Evolutionary conservation across 257 asterid species (phyloP).

Genomic region (Osmanthus fragrans): DNA sequence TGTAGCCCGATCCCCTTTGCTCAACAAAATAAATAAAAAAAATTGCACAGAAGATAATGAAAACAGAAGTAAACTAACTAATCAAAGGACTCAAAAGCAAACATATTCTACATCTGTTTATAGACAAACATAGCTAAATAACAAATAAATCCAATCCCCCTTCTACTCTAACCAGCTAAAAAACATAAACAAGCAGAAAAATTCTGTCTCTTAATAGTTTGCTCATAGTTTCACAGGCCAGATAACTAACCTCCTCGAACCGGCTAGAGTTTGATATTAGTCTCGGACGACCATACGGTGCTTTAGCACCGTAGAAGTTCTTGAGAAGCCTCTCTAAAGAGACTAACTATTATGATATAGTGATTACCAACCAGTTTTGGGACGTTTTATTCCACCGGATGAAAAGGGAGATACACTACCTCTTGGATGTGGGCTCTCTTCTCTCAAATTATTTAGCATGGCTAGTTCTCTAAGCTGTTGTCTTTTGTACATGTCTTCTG

Average conservation of each 20-base stretch:
- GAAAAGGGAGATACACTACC: slow-evolving; percentile 72
- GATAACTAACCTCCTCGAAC: neutral
- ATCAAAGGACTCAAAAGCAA: neutral
- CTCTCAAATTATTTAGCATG: slow-evolving; percentile 69
- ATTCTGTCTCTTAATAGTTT: slow-evolving; percentile 12
- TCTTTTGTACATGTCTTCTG: slow-evolving; percentile 74
- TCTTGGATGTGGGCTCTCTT: slow-evolving; percentile 75
- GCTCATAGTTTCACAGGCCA: neutral
- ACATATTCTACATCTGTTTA: neutral
- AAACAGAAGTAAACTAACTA: neutral
- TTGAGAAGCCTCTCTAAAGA: neutral
- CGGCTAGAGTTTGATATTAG: neutral
- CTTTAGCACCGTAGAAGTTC: neutral
- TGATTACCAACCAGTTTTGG: slow-evolving; percentile 70
- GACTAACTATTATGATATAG: neutral
- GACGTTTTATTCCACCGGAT: slow-evolving; percentile 69
- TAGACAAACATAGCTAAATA: slow-evolving; percentile 11
- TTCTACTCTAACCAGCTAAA: slow-evolving; percentile 39
- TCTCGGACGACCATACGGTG: slow-evolving; percentile 4
- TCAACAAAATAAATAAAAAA: too few relatives aligned
- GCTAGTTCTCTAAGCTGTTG: slow-evolving; percentile 84
- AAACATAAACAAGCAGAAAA: slow-evolving; percentile 28
- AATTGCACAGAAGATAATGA: too few relatives aligned
- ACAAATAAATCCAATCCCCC: slow-evolving; percentile 64
- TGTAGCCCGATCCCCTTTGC: too few relatives aligned